These are phyloP conservation scores for Carallia pectinifolia DNA, from an alignment of 345 rosid genomes.

Conservation along the genomic window DNA sequence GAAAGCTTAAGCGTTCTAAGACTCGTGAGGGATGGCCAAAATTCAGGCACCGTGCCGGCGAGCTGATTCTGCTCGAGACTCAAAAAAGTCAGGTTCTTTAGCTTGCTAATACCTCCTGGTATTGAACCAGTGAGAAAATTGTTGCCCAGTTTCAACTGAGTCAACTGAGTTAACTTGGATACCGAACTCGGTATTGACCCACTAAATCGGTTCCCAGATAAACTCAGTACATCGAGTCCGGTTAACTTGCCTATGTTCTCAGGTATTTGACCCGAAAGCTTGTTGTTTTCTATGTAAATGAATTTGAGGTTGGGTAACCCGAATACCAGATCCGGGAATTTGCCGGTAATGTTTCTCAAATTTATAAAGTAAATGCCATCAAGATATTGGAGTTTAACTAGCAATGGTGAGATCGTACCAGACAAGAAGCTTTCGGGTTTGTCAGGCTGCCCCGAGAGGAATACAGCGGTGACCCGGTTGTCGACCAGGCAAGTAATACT, in stretches of 20 bases:
- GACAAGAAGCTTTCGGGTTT: slow-evolving; percentile 42
- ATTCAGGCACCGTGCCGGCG: slow-evolving; percentile 53
- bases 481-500: slow-evolving; percentile 43
- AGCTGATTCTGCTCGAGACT: slow-evolving; percentile 47
- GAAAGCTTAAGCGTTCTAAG: slow-evolving; percentile 48
- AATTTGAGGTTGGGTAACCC: slow-evolving; percentile 45
- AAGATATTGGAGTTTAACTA: slow-evolving; percentile 44
- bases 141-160: slow-evolving; percentile 46
- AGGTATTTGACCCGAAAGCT: slow-evolving; percentile 64
- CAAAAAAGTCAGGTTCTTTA: slow-evolving; percentile 35
- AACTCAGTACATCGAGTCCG: slow-evolving; percentile 41
- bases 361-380: slow-evolving; percentile 44
- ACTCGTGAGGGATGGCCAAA: slow-evolving; percentile 42
- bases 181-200: slow-evolving; percentile 65
- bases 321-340: slow-evolving; percentile 54
- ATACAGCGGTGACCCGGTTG: slow-evolving; percentile 47
- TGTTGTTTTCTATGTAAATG: slow-evolving; percentile 61
- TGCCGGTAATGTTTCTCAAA: slow-evolving; percentile 59
- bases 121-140: slow-evolving; percentile 57
- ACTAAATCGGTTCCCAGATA: slow-evolving; percentile 53
- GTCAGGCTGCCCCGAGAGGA: slow-evolving; percentile 33
- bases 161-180: slow-evolving; percentile 40
- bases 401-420: slow-evolving; percentile 62
- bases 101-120: slow-evolving; percentile 45
- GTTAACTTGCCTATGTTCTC: slow-evolving; percentile 39